phyloP scores from a whole-genome alignment of 148 eudicot genomes.

The Heliosperma pusillum region DNA sequence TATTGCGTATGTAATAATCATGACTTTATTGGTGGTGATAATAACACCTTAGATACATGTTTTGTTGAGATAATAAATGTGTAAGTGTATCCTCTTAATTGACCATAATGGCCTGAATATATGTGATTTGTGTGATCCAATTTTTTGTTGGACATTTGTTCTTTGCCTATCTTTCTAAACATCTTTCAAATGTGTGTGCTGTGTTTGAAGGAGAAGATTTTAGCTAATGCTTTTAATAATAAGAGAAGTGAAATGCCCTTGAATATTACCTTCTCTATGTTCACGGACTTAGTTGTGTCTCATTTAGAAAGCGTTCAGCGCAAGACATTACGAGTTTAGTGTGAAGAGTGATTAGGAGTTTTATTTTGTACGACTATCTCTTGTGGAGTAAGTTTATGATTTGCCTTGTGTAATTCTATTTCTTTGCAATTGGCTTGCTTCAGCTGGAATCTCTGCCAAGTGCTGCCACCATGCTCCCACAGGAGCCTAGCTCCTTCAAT shows the following conservation, averaged over 20 bases:
- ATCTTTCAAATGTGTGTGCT: too few relatives aligned
- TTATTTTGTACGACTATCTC: not conserved
- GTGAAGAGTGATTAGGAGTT: not conserved
- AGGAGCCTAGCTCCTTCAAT: slow-evolving; percentile 25
- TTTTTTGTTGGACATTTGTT: too few relatives aligned
- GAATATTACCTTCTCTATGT: not conserved
- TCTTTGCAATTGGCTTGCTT: not conserved
- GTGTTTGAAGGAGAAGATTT: too few relatives aligned
- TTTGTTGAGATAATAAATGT: not conserved
- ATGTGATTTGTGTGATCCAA: too few relatives aligned
- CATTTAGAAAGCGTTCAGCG: not conserved
- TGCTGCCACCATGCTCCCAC: slow-evolving; percentile 27
- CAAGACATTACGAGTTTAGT: not conserved
- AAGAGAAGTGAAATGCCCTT: not conserved
- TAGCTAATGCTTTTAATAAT: too few relatives aligned
- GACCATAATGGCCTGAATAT: too few relatives aligned
- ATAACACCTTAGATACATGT: not conserved
- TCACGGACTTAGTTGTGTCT: not conserved
- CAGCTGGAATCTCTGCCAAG: slow-evolving; percentile 32
- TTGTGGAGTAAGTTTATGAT: not conserved
- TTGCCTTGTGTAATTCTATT: slow-evolving; percentile 2
- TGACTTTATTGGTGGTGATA: not conserved
- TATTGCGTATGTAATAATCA: not conserved
- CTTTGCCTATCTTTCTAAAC: too few relatives aligned
- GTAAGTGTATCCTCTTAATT: not conserved